Evolutionary conservation across 202 grass and related monocot genomes (phyloP).

Genomic region (Panicum virgatum): DNA sequence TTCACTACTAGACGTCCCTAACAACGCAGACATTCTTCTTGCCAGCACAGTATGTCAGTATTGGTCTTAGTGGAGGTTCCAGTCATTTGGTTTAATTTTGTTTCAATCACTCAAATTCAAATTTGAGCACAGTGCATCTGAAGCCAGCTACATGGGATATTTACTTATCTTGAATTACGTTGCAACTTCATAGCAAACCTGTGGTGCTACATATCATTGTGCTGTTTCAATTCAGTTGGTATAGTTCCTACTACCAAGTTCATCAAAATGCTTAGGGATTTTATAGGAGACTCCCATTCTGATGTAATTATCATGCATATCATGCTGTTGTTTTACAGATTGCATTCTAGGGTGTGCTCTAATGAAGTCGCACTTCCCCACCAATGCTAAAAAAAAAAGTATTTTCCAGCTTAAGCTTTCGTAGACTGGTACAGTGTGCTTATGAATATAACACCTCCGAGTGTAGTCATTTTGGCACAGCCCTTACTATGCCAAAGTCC

Average conservation of each 20-base stretch:
- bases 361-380: background rate
- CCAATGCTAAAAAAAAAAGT: background rate
- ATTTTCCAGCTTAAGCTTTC: background rate
- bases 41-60: background rate
- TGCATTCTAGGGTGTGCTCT: too few species aligned
- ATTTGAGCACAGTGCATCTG: background rate
- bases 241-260: background rate
- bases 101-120: background rate
- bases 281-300: background rate
- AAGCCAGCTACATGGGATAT: background rate
- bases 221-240: too few species aligned
- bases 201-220: too few species aligned
- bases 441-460: background rate
- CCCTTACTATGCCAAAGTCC: background rate
- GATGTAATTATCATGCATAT: background rate
- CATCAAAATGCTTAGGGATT: background rate
- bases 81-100: background rate
- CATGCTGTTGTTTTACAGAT: background rate
- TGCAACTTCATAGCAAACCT: background rate
- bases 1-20: background rate
- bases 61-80: background rate
- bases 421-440: background rate
- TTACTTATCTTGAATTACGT: conserved; percentile 6
- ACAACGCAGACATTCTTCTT: background rate
- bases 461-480: background rate